These are phyloP conservation scores for Xerocomellus intermedius DNA, from an alignment of 768 basidiomycete species.

Conservation along the genomic window DNA sequence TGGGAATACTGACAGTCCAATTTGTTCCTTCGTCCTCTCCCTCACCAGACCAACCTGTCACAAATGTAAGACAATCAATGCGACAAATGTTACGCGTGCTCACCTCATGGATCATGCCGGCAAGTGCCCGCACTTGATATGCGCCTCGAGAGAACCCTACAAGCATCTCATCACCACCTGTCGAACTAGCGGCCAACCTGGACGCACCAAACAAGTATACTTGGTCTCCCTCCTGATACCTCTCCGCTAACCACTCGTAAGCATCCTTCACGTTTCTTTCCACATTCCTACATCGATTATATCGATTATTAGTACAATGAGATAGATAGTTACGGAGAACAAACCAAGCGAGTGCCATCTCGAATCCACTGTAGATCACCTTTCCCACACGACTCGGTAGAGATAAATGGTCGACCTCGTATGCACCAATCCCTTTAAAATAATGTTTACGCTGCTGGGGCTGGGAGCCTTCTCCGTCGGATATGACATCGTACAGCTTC, in stretches of 20 bases:
- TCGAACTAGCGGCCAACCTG: not conserved
- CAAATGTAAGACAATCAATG: not conserved
- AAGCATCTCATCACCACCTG: not conserved
- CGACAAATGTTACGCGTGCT: too few relatives aligned
- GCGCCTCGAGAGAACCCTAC: slow-evolving; percentile 44
- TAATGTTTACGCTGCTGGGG: slow-evolving; percentile 27
- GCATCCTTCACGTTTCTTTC: slow-evolving; percentile 3
- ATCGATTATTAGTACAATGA: not conserved
- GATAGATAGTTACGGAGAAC: not conserved
- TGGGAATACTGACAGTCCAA: not conserved
- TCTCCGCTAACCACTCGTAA: slow-evolving; percentile 1
- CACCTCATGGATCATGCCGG: slow-evolving; percentile 39
- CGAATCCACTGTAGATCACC: not conserved
- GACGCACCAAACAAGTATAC: slow-evolving; percentile 40
- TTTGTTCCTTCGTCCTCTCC: not conserved
- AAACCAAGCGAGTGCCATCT: slow-evolving; percentile 4
- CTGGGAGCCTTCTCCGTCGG: not conserved
- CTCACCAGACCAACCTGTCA: not conserved
- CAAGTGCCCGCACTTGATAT: slow-evolving; percentile 39
- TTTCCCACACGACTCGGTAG: not conserved
- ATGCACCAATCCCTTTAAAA: slow-evolving; percentile 34
- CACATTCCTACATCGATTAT: not conserved
- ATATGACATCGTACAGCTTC: slow-evolving; percentile 28
- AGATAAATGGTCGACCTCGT: not conserved
- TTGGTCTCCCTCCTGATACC: slow-evolving; percentile 2